A percentile compares a stretch with the other conserved stretches of the same genome.
Conservation (phyloP, 2,329 filamentous ascomycete species). For the Fusarium brachygibbosum region DNA sequence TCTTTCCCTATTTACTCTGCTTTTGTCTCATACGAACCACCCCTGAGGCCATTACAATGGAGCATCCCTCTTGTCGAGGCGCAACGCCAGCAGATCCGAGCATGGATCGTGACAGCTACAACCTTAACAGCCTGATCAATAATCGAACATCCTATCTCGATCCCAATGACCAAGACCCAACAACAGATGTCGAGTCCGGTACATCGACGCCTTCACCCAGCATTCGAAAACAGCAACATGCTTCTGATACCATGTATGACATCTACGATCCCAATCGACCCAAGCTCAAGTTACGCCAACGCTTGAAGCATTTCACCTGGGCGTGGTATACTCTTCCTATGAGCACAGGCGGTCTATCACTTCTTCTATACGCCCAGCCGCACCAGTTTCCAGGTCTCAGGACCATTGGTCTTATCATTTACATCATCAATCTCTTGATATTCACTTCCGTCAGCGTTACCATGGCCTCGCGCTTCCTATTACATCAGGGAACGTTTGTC, state of each 20-base stretch:
- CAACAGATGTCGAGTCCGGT: conserved; percentile 22
- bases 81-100: neutral
- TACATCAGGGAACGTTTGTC: conserved; percentile 67
- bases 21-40: neutral
- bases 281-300: conserved; percentile 57
- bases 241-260: conserved; percentile 9
- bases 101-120: conserved; percentile 20
- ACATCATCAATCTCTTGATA: conserved; percentile 75
- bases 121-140: conserved; percentile 10
- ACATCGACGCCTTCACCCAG: conserved; percentile 25
- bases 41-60: neutral
- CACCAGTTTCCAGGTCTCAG: conserved; percentile 73
- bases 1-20: neutral
- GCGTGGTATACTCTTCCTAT: conserved; percentile 83
- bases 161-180: neutral
- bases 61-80: conserved; percentile 3
- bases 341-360: conserved; percentile 78
- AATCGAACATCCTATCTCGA: neutral
- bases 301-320: conserved; percentile 73
- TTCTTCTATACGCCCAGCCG: conserved; percentile 74
- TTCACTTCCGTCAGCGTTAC: conserved; percentile 68
- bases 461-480: conserved; percentile 71
- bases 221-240: neutral
- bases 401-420: conserved; percentile 75
- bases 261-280: conserved; percentile 40